Conservation (phyloP, 1,139 yeast genomes). For the Sugiyamaella paludigena region DNA sequence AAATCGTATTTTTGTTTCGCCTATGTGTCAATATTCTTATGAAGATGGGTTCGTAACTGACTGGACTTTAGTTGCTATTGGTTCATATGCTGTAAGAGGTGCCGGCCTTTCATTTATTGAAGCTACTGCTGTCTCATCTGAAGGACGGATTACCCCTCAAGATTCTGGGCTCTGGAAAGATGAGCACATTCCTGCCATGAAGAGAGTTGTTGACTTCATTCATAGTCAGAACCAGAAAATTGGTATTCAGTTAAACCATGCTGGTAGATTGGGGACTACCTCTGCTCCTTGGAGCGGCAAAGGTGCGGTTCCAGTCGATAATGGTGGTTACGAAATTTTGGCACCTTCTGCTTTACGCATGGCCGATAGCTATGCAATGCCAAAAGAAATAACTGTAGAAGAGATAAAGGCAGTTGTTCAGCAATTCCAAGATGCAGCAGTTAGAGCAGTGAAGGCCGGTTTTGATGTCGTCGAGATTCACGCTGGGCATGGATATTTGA, state of each 20-base stretch:
- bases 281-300: constrained; percentile 11
- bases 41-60: constrained; percentile 43
- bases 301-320: constrained; percentile 1
- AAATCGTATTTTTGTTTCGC: constrained; percentile 54
- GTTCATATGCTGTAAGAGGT: constrained; percentile 42
- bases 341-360: constrained; percentile 11
- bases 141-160: constrained; percentile 44
- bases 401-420: constrained; percentile 43
- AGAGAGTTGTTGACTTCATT: constrained; percentile 53
- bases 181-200: constrained; percentile 48
- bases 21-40: constrained; percentile 59
- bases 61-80: constrained; percentile 38
- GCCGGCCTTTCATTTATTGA: constrained; percentile 55
- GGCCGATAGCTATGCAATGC: constrained; percentile 36
- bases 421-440: constrained; percentile 44
- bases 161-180: constrained; percentile 54
- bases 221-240: constrained; percentile 51
- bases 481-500: constrained; percentile 60
- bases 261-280: constrained; percentile 46
- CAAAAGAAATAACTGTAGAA: constrained; percentile 39
- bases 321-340: constrained; percentile 13
- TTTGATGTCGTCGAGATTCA: constrained; percentile 68
- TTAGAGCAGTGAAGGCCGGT: constrained; percentile 50
- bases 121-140: constrained; percentile 48
- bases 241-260: constrained; percentile 58